Base-by-base conservation (phyloP, 2,329 filamentous ascomycete genomes). In the Fonsecaea pedrosoi region DNA sequence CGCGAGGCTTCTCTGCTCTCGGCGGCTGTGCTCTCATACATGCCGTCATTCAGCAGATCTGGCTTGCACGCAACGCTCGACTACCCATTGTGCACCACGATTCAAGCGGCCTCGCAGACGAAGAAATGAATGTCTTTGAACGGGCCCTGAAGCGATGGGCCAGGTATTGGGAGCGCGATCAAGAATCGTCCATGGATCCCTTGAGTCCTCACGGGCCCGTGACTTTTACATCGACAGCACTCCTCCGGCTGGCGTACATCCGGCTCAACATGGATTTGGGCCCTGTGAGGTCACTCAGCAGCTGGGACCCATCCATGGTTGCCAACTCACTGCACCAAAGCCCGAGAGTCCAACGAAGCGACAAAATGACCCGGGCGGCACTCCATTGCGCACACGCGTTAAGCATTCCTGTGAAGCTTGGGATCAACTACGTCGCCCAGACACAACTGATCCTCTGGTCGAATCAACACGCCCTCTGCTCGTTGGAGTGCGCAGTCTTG, bases 1-100 rank as follows among this genome's bases (percentile, higher is more conserved):
- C 18, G 40, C 5, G 34, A 50, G 35, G 35, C 3, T 59, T 34
- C 53, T 42, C 76, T 8, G 86, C 87, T 0, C 77, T 90, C 6
- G 89, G 89, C 1, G 89, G 90, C 72, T 91, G 92, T 70, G 85
- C 90, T 8, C 80, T 92, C 37, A 89, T 92, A 2, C 89, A 92
- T 72, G 89, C 88, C 3, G 75, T 92, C 35, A 84, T 91, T 9
- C 90, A 92, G 72, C 88, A 91, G 67, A 88, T 92, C 13, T 91
- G 45, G 45, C 21, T 50, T 10, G 45, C 45, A 21, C 54, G 54
- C 12, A 55, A 34, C 35, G 32, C 54, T 12, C 54, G 54, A 55
- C 18, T 55, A 3, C 54, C 45, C 9, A 10, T 50, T 21, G 21
- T 50, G 15, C 45, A 50, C 3, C 21, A 9, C 18, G 21, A 9